Evolutionary conservation across 192 early-diverging fungal species (phyloP), one percentile per base, ranked within the genome.

Genomic region (Backusella parvicylindrica): DNA sequence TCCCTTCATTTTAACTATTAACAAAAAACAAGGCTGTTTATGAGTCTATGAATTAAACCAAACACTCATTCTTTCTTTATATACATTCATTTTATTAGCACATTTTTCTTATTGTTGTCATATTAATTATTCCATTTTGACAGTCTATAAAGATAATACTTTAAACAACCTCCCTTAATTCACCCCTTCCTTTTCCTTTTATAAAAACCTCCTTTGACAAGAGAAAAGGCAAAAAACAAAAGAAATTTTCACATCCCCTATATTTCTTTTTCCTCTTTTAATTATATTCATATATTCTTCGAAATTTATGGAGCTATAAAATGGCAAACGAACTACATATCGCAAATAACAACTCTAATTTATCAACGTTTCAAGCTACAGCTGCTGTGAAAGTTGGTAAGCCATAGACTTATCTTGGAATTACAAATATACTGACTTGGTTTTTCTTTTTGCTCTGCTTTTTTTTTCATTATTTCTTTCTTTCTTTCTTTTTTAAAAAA

Each of bases 351-450:
- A 70, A 70, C n/a, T 68, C 67, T 15, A 66, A 8, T n/a, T 33
- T 28, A 8, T 60, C 53, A 60, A 28, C 23, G 3, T 60, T 28
- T 7, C 53, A 60, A 60, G 33, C 15, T 8, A 41, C 37, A 68
- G 40, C 68, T 47, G 40, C 68, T 31, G 68, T 70, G 3, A 23
- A 70, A 70, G 68, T 70, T 26, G 68, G 68, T 70, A 70, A 30
- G 68, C 43, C 2, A 6, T 66, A 66, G 12, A 35, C 12, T 33
- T 65, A 31, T 33, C 31, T 31, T 30, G 6, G 2, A 31, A 33
- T 33, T 33, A 33, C 23, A 43, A 69, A 4, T 41, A 12, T 41
- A 43, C 18, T 30, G 11, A 43, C 13, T 36, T 33, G 6, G 9
- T 65, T 35, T 65, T 35, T 65, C 28, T 30, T 18, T n/a, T n/a